Conservation (phyloP, 1,284 basidiomycete genomes). For the Ganoderma sp. region DNA sequence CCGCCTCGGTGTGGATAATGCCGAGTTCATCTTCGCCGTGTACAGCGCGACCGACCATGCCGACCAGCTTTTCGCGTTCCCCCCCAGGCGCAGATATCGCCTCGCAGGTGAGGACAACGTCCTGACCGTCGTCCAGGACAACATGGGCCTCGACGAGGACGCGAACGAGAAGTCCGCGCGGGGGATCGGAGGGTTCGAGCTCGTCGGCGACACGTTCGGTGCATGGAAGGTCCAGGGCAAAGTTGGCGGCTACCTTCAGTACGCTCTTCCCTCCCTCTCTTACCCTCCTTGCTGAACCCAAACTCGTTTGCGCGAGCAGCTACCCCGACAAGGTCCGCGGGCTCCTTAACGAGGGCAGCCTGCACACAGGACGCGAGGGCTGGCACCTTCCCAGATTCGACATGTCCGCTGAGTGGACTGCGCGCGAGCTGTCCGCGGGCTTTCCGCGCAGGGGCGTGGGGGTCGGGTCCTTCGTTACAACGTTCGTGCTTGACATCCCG, state of each 20-base stretch:
- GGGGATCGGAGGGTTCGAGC: slow-evolving; percentile 74
- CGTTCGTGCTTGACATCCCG: slow-evolving; percentile 66
- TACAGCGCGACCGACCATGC: slow-evolving; percentile 70
- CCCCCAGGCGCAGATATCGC: slow-evolving; percentile 59
- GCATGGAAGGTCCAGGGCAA: slow-evolving; percentile 86
- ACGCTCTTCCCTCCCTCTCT: slow-evolving; percentile 26
- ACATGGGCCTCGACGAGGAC: slow-evolving; percentile 75
- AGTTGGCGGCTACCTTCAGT: slow-evolving; percentile 75
- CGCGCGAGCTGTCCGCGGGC: slow-evolving; percentile 58
- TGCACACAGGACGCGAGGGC: slow-evolving; percentile 77
- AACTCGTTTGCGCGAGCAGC: slow-evolving; percentile 38
- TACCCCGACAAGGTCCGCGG: slow-evolving; percentile 75
- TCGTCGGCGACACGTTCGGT: slow-evolving; percentile 54
- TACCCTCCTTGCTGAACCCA: fast-evolving
- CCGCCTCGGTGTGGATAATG: slow-evolving; percentile 83
- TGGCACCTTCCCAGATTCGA: slow-evolving; percentile 85
- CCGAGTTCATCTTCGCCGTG: slow-evolving; percentile 71
- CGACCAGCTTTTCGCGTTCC: slow-evolving; percentile 70
- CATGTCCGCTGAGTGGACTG: slow-evolving; percentile 59
- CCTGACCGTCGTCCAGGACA: slow-evolving; percentile 80
- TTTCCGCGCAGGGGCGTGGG: slow-evolving; percentile 64
- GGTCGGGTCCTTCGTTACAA: slow-evolving; percentile 81
- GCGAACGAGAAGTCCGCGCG: slow-evolving; percentile 68
- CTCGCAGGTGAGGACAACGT: slow-evolving; percentile 66
- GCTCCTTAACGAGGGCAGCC: slow-evolving; percentile 80